Evolutionary conservation across 2,329 filamentous ascomycete genomes (phyloP).

Genomic region (Xylaria multiplex): DNA sequence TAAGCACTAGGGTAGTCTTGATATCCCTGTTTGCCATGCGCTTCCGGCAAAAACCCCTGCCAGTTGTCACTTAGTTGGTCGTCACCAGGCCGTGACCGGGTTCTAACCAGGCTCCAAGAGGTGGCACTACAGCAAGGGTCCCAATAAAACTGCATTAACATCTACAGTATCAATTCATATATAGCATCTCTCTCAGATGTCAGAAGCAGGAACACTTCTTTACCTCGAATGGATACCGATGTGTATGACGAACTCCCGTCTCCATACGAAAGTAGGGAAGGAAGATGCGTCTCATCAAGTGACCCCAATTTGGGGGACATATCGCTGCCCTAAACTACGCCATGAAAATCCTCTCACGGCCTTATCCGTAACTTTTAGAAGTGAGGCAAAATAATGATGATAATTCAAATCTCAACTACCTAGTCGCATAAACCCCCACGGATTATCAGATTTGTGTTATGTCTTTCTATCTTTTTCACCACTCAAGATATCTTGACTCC

Average conservation of each 20-base stretch:
- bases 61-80: slow-evolving; percentile 11
- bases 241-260: background rate
- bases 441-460: background rate
- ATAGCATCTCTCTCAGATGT: background rate
- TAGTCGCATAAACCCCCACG: background rate
- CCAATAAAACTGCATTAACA: slow-evolving; percentile 5
- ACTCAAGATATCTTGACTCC: background rate
- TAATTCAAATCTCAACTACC: background rate
- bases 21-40: slow-evolving; percentile 41
- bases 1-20: slow-evolving; percentile 44
- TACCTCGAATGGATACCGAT: slow-evolving; percentile 6
- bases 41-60: slow-evolving; percentile 37
- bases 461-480: background rate
- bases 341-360: background rate
- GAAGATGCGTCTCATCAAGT: slow-evolving; percentile 6
- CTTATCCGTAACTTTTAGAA: background rate
- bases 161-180: background rate
- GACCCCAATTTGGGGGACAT: slow-evolving; percentile 11
- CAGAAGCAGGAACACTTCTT: slow-evolving; percentile 16
- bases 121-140: slow-evolving; percentile 29
- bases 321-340: too few species aligned
- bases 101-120: slow-evolving; percentile 15
- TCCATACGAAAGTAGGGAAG: slow-evolving; percentile 4
- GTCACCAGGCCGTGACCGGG: too few species aligned
- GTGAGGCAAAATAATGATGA: background rate